phyloP scores from a whole-genome alignment of 2,329 filamentous ascomycete genomes.

The Gyromitra esculenta region DNA sequence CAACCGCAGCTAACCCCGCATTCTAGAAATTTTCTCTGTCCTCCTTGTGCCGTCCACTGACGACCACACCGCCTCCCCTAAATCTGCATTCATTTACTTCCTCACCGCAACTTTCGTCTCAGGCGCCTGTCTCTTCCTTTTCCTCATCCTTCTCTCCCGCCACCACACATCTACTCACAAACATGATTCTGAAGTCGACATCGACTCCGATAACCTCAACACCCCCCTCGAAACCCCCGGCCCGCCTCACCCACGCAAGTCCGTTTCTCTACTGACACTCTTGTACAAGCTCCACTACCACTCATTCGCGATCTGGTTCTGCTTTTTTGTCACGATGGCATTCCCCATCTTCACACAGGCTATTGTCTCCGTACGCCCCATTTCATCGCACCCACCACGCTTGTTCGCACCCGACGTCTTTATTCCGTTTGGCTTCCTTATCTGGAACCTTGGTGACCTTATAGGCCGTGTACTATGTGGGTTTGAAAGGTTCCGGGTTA shows the following conservation, averaged over 20 bases:
- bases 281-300: constrained; percentile 82
- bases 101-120: constrained; percentile 84
- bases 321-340: constrained; percentile 88
- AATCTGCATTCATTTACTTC: constrained; percentile 86
- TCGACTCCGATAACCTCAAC: constrained; percentile 64
- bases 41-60: constrained; percentile 68
- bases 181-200: constrained; percentile 58
- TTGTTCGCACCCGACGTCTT: constrained; percentile 80
- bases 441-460: constrained; percentile 93
- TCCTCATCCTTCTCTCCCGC: constrained; percentile 75
- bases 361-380: constrained; percentile 54
- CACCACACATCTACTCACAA: constrained; percentile 57
- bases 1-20: neutral
- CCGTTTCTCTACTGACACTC: constrained; percentile 71
- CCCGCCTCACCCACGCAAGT: constrained; percentile 61
- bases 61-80: constrained; percentile 55
- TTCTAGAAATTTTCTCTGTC: constrained; percentile 76
- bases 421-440: constrained; percentile 87
- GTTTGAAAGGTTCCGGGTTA: constrained; percentile 51
- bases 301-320: constrained; percentile 78
- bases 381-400: constrained; percentile 61
- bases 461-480: constrained; percentile 70
- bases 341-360: constrained; percentile 85
- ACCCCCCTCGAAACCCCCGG: constrained; percentile 64
- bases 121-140: constrained; percentile 73